These are phyloP conservation scores for Pseudogymnoascus verrucosus DNA, from an alignment of 2,329 filamentous ascomycete genomes.

Conservation along the genomic window DNA sequence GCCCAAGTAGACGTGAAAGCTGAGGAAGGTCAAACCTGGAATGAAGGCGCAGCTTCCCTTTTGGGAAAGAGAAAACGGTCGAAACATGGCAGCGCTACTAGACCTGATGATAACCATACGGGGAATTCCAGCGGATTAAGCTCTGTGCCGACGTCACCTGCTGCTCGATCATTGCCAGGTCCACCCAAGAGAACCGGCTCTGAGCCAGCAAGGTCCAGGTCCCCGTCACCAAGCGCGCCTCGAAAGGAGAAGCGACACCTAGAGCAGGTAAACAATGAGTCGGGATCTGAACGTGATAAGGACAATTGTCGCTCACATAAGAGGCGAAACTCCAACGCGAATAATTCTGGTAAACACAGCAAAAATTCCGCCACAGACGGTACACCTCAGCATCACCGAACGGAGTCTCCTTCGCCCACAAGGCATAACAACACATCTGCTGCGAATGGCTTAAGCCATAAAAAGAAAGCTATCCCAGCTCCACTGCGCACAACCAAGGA, in stretches of 20 bases:
- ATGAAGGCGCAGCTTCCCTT: constrained; percentile 29
- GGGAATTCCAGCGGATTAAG: constrained; percentile 46
- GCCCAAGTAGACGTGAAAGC: constrained; percentile 18
- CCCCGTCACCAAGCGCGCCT: constrained; percentile 31
- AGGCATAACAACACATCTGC: background rate
- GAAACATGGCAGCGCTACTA: constrained; percentile 19
- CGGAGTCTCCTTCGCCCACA: constrained; percentile 45
- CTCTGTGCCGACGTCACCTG: constrained; percentile 50
- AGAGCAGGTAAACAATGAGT: constrained; percentile 35
- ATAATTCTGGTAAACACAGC: constrained; percentile 16
- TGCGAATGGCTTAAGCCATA: constrained; percentile 47
- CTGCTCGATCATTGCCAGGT: constrained; percentile 24
- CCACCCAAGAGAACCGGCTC: constrained; percentile 37
- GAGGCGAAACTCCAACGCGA: constrained; percentile 21
- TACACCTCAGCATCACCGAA: constrained; percentile 18
- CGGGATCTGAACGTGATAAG: constrained; percentile 23
- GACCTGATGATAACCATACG: constrained; percentile 19
- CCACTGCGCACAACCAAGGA: constrained; percentile 39
- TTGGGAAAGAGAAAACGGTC: constrained; percentile 44
- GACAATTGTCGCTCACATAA: constrained; percentile 15
- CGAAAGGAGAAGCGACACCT: constrained; percentile 27
- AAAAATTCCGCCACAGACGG: constrained; percentile 18
- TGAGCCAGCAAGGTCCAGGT: constrained; percentile 41
- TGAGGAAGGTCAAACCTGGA: constrained; percentile 19
- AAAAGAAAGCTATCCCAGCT: constrained; percentile 54